These are phyloP conservation scores for Plasmodium billcollinsi DNA, from an alignment of 169 alveolate genomes.

Conservation along the genomic window DNA sequence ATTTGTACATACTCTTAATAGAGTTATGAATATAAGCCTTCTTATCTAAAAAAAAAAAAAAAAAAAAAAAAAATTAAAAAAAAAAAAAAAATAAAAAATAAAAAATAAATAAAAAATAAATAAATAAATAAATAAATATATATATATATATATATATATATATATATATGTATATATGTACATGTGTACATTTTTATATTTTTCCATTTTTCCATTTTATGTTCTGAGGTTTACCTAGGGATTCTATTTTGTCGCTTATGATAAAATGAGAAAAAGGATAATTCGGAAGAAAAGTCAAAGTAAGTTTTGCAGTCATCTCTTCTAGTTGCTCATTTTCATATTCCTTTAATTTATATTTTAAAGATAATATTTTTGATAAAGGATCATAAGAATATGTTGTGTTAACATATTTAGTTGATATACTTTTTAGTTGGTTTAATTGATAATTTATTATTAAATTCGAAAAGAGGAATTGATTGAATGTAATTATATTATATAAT, in stretches of 20 bases:
- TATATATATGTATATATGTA: neutral
- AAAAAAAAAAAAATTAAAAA: neutral
- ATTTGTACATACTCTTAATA: conserved; percentile 71
- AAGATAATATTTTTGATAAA: conserved; percentile 15
- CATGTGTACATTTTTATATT: neutral
- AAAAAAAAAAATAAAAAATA: neutral
- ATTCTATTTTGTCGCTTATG: conserved; percentile 57
- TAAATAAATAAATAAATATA: neutral
- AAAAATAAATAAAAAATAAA: too few relatives aligned
- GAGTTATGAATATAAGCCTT: conserved; percentile 57
- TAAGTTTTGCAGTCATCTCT: conserved; percentile 49
- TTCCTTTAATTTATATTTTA: conserved; percentile 53
- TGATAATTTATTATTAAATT: conserved; percentile 41
- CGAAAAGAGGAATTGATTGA: conserved; percentile 29
- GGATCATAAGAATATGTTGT: conserved; percentile 48
- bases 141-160: neutral
- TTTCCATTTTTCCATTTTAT: neutral
- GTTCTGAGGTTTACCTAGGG: conserved; percentile 12
- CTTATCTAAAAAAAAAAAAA: conserved; percentile 24
- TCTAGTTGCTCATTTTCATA: conserved; percentile 55
- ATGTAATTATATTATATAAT: conserved; percentile 13
- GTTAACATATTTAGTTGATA: conserved; percentile 6
- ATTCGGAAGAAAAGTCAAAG: conserved; percentile 36
- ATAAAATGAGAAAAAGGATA: conserved; percentile 56
- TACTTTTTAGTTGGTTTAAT: conserved; percentile 13